Evolutionary conservation across 2,329 filamentous ascomycete genomes (phyloP).

Genomic region (Coniochaeta ligniaria): DNA sequence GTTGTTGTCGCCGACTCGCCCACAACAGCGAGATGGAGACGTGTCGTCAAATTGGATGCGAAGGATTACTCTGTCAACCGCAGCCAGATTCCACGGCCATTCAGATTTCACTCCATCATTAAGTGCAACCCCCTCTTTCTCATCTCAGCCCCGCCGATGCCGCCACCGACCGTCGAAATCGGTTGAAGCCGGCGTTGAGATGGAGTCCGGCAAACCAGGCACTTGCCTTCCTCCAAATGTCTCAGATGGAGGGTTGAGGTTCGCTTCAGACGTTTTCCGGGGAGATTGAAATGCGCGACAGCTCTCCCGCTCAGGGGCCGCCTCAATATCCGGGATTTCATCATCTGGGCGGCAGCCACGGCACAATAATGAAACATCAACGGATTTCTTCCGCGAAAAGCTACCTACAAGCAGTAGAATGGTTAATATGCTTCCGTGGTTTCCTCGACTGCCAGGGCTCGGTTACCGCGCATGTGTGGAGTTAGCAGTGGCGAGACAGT

Average conservation of each 20-base stretch:
- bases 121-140: neutral
- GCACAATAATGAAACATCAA: neutral
- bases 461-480: neutral
- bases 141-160: neutral
- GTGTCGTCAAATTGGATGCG: neutral
- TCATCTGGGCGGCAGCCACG: neutral
- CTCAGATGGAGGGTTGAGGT: neutral
- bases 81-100: neutral
- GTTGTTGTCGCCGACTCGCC: neutral
- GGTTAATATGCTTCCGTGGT: neutral
- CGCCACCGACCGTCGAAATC: neutral
- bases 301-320: neutral
- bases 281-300: neutral
- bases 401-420: neutral
- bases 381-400: neutral
- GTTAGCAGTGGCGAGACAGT: neutral
- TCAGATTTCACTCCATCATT: neutral
- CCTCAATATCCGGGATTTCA: slow-evolving; percentile 1
- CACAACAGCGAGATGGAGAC: neutral
- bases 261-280: neutral
- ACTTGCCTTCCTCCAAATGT: neutral
- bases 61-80: neutral
- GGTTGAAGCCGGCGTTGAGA: neutral
- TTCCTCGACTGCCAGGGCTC: neutral
- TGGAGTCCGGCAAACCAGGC: neutral